Conservation (phyloP, 495 filamentous ascomycete genomes). For the Lepidopterella palustris region DNA sequence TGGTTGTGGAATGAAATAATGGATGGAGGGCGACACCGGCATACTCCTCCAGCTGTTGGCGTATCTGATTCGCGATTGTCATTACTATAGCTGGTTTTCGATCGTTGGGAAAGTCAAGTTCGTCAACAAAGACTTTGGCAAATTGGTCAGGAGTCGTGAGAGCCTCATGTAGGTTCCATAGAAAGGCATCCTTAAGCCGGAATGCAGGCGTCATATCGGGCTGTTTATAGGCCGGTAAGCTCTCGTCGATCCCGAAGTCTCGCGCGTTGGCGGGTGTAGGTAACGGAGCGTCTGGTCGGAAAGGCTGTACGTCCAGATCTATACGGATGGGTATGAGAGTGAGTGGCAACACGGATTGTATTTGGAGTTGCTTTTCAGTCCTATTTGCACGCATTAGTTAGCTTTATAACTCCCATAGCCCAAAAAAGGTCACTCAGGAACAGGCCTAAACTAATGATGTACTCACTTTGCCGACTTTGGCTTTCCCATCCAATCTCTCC, state of each 20-base stretch:
- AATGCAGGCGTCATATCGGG: conserved; percentile 74
- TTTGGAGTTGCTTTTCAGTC: conserved; percentile 69
- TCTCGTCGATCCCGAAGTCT: conserved; percentile 56
- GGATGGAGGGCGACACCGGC: conserved; percentile 91
- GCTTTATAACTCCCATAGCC: background rate
- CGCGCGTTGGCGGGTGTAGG: conserved; percentile 56
- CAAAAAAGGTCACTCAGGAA: background rate
- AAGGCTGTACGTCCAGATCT: conserved; percentile 81
- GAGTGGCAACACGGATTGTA: conserved; percentile 77
- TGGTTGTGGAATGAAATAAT: conserved; percentile 64
- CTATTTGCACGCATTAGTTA: conserved; percentile 17
- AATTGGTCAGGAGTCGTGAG: conserved; percentile 93
- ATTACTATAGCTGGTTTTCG: conserved; percentile 51
- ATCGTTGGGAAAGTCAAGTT: conserved; percentile 81
- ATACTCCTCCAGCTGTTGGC: conserved; percentile 92
- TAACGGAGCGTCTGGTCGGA: conserved; percentile 66
- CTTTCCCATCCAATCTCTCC: conserved; percentile 92
- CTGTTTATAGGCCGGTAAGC: conserved; percentile 64
- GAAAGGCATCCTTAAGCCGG: conserved; percentile 83
- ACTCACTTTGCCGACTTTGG: conserved; percentile 49
- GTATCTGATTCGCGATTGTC: conserved; percentile 87
- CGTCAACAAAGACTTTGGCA: conserved; percentile 80
- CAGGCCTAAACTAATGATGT: conserved; percentile 1
- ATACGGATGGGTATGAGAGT: conserved; percentile 94
- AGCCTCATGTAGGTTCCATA: conserved; percentile 97